Conservation (phyloP, 2,329 filamentous ascomycete species). For the Ceratocystis destructans region DNA sequence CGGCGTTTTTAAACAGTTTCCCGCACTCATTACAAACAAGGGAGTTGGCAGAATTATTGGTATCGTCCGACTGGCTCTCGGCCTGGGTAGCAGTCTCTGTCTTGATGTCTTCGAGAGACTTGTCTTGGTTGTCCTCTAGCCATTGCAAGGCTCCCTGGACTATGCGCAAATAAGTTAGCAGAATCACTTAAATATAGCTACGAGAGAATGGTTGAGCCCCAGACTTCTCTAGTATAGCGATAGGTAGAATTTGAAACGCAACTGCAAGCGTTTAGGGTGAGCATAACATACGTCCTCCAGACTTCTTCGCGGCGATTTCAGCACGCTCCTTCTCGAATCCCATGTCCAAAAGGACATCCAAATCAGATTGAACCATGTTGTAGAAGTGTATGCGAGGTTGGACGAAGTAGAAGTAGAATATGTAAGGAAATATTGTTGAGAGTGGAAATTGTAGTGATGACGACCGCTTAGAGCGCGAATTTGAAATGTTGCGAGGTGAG, state of each 20-base stretch:
- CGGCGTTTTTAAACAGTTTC: slow-evolving; percentile 73
- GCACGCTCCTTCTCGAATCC: slow-evolving; percentile 74
- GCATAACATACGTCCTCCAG: slow-evolving; percentile 54
- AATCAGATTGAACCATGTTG: slow-evolving; percentile 44
- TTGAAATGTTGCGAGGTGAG: background rate
- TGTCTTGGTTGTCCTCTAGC: slow-evolving; percentile 86
- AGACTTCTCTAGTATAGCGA: background rate
- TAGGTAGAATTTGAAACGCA: background rate
- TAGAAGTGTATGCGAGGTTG: background rate
- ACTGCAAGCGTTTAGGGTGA: background rate
- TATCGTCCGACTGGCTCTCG: slow-evolving; percentile 28
- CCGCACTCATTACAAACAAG: slow-evolving; percentile 90
- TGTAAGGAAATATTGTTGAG: background rate
- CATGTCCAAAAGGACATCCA: slow-evolving; percentile 52
- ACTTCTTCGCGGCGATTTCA: slow-evolving; percentile 70
- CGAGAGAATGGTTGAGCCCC: background rate
- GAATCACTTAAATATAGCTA: background rate
- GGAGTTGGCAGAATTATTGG: slow-evolving; percentile 52
- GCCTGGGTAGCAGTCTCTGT: slow-evolving; percentile 24
- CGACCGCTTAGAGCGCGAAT: no score
- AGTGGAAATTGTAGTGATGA: no score
- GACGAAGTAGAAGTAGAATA: slow-evolving; percentile 21
- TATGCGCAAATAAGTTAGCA: slow-evolving; percentile 26
- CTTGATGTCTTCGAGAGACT: slow-evolving; percentile 67
- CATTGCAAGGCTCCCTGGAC: slow-evolving; percentile 86